These are phyloP conservation scores for Dipteronia dyeriana DNA, from an alignment of 345 rosid species.

Conservation along the genomic window DNA sequence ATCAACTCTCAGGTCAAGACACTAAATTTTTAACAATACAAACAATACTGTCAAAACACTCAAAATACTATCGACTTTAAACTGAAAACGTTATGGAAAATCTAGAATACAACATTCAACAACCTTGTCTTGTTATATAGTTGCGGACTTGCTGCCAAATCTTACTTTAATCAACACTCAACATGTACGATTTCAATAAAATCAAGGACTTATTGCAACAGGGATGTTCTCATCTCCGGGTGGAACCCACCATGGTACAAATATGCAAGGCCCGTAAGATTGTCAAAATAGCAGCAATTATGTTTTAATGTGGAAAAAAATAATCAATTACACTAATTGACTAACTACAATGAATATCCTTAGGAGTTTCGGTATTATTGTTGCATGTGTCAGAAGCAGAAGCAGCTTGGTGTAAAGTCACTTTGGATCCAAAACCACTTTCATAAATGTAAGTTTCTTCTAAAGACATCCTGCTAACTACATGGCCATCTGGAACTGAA, in stretches of 20 bases:
- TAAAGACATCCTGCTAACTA: not conserved
- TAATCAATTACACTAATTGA: not conserved
- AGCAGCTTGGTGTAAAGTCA: not conserved
- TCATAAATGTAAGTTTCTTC: not conserved
- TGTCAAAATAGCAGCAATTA: not conserved
- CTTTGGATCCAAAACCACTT: not conserved
- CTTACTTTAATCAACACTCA: too few species aligned
- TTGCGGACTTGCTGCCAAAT: not conserved
- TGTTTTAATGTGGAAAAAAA: not conserved
- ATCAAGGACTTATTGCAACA: not conserved
- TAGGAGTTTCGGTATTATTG: not conserved
- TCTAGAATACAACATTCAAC: not conserved
- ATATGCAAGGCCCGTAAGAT: not conserved
- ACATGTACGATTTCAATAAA: not conserved
- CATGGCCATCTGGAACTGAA: not conserved
- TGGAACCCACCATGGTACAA: not conserved
- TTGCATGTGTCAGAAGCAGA: not conserved
- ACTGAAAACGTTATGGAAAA: not conserved
- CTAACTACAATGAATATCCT: not conserved
- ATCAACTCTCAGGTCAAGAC: too few species aligned
- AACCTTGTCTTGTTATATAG: not conserved
- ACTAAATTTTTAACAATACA: too few species aligned
- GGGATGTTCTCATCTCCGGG: slow-evolving; percentile 1
- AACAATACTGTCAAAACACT: not conserved
- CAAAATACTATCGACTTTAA: not conserved